These are phyloP conservation scores for Ascochyta clinopodiicola DNA, from an alignment of 2,329 filamentous ascomycete species.

Conservation along the genomic window DNA sequence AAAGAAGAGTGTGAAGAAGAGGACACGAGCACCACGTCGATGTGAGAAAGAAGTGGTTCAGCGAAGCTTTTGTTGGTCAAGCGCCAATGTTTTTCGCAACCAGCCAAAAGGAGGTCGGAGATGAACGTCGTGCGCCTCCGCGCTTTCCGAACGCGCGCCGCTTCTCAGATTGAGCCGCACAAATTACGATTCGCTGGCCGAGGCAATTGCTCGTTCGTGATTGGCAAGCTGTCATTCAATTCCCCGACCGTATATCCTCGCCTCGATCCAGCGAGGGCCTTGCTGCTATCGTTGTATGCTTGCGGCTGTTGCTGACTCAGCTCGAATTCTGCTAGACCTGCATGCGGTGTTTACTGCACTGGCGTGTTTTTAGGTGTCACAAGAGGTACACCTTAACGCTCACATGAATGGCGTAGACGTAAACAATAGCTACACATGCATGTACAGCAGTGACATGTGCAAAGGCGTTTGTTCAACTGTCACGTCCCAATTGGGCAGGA, in stretches of 20 bases:
- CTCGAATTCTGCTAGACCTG: neutral
- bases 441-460: slow-evolving; percentile 7
- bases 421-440: neutral
- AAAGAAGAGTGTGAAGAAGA: slow-evolving; percentile 40
- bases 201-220: slow-evolving; percentile 23
- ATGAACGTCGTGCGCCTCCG: slow-evolving; percentile 41
- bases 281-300: neutral
- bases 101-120: slow-evolving; percentile 46
- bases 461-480: neutral
- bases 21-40: slow-evolving; percentile 28
- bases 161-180: slow-evolving; percentile 19
- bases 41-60: slow-evolving; percentile 21
- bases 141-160: slow-evolving; percentile 33
- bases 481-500: neutral
- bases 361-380: neutral
- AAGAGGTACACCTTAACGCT: neutral
- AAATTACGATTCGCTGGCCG: slow-evolving; percentile 30
- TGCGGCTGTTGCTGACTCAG: slow-evolving; percentile 16
- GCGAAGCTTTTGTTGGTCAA: slow-evolving; percentile 30
- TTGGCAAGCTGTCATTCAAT: slow-evolving; percentile 19
- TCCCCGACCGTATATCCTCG: neutral
- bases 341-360: neutral
- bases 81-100: slow-evolving; percentile 34
- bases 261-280: neutral
- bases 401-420: neutral